Evolutionary conservation across 352 stramenopile species (phyloP), one percentile per base, ranked within the genome.

Genomic region (Pythium biforme): DNA sequence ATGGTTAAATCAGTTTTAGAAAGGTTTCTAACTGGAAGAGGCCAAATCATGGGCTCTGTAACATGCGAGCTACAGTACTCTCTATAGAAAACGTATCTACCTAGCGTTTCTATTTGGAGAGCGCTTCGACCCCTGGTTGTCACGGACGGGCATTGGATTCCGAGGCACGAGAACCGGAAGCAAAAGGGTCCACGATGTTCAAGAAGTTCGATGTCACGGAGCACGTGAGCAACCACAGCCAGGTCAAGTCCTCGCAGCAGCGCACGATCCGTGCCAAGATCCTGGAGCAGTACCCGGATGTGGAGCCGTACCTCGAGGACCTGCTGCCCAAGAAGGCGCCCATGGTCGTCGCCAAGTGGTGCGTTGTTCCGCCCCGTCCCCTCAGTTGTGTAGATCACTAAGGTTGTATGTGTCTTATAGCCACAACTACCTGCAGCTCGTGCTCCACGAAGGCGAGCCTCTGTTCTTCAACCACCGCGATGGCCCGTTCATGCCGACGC

Each of bases 161-260:
- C 47, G 11, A 39, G 8, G 45, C 4, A 4, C 5, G 2, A 2
- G 23, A 34, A 11, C 22, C n/a, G n/a, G 11, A n/a, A 9, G 8
- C 11, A 11, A 5, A 41, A 6, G 40, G 22, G 9, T 29, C 15
- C 59, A 57, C 29, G 12, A 95, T 99, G 94, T 99, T 98, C 75
- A 98, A 98, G 82, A 90, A 86, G 64, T 99, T 99, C 69, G 94
- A 89, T 37, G 79, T 94, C 53, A 88, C 92, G 10, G 92, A 98
- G 68, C 91, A 98, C 79, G 81, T 99, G 66, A 98, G 90, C 49
- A 89, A 77, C 41, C 98, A 93, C 70, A 98, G 95, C 68, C 97
- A 99, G 79, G 89, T 99, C 51, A 99, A 99, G 79, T 95, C 93
- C 37, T 99, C 94, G 55, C 94, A 98, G 49, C 96, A 99, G 81